Evolutionary conservation across 2,329 filamentous ascomycete species (phyloP).

Genomic region (Scleromitrula shiraiana): DNA sequence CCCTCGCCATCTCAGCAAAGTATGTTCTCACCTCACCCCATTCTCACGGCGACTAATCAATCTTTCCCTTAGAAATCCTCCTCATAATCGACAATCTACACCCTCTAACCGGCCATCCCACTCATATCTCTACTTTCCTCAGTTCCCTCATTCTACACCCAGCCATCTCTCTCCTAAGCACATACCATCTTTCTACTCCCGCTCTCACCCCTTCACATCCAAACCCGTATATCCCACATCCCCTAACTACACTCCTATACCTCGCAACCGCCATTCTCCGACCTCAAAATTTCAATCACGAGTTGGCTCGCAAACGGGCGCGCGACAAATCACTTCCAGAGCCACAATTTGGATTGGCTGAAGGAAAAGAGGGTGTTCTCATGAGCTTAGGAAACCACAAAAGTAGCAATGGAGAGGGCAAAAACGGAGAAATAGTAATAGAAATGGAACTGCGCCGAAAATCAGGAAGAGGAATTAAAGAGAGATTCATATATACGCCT

Average conservation of each 20-base stretch:
- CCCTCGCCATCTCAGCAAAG: conserved; percentile 25
- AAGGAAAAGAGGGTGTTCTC: conserved; percentile 71
- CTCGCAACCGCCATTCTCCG: conserved; percentile 82
- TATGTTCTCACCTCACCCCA: conserved; percentile 27
- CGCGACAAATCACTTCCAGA: conserved; percentile 65
- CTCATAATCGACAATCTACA: conserved; percentile 77
- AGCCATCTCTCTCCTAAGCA: conserved; percentile 61
- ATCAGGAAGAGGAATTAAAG: conserved; percentile 32
- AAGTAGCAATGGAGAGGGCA: conserved; percentile 18
- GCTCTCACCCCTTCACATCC: conserved; percentile 43
- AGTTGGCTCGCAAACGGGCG: conserved; percentile 66
- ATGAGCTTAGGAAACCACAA: conserved; percentile 35
- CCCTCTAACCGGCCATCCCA: conserved; percentile 47
- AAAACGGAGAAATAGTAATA: conserved; percentile 54
- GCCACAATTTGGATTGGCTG: conserved; percentile 70
- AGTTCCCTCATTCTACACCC: conserved; percentile 60
- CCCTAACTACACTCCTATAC: conserved; percentile 67
- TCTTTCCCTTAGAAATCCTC: conserved; percentile 48
- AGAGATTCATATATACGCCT: conserved; percentile 50
- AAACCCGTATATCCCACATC: conserved; percentile 55
- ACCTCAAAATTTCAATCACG: conserved; percentile 64
- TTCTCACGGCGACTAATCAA: not conserved
- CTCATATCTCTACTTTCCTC: conserved; percentile 59
- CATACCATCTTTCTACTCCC: conserved; percentile 79
- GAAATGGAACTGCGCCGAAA: conserved; percentile 82